phyloP scores from a whole-genome alignment of 805 yeast species.

The Lachancea sp. region DNA sequence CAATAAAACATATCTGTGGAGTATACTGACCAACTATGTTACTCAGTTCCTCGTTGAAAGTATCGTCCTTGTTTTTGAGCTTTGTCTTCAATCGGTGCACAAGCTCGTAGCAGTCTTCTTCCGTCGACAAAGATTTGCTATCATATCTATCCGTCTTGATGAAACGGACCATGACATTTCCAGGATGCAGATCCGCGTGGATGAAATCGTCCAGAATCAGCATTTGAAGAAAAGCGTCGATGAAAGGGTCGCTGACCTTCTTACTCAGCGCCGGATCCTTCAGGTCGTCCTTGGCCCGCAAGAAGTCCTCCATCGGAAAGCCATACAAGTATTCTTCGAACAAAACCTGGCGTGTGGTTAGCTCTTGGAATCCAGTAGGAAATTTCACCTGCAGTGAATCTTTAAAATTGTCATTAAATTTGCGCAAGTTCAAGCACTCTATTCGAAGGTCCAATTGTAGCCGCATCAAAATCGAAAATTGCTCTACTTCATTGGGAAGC shows the following conservation, averaged over 20 bases:
- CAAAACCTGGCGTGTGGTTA: constrained; percentile 62
- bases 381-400: constrained; percentile 58
- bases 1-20: constrained; percentile 86
- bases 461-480: constrained; percentile 79
- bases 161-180: constrained; percentile 78
- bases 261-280: constrained; percentile 44
- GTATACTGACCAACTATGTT: constrained; percentile 53
- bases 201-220: constrained; percentile 86
- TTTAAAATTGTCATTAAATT: constrained; percentile 64
- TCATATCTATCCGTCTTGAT: constrained; percentile 40
- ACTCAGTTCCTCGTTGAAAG: constrained; percentile 39
- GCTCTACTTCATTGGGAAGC: constrained; percentile 87
- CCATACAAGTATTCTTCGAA: constrained; percentile 86
- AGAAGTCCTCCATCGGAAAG: constrained; percentile 67
- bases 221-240: constrained; percentile 92
- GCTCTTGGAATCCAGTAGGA: constrained; percentile 65
- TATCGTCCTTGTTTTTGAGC: constrained; percentile 13
- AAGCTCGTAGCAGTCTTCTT: constrained; percentile 19
- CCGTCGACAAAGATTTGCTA: constrained; percentile 26
- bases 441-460: constrained; percentile 84
- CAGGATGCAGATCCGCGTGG: constrained; percentile 96
- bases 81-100: constrained; percentile 15
- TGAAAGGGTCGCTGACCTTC: constrained; percentile 69
- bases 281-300: constrained; percentile 38
- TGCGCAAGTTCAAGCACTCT: constrained; percentile 74